Evolutionary conservation across 352 stramenopile species (phyloP), one percentile per base, ranked within the genome.

Genomic region (Blastocystis sp.): DNA sequence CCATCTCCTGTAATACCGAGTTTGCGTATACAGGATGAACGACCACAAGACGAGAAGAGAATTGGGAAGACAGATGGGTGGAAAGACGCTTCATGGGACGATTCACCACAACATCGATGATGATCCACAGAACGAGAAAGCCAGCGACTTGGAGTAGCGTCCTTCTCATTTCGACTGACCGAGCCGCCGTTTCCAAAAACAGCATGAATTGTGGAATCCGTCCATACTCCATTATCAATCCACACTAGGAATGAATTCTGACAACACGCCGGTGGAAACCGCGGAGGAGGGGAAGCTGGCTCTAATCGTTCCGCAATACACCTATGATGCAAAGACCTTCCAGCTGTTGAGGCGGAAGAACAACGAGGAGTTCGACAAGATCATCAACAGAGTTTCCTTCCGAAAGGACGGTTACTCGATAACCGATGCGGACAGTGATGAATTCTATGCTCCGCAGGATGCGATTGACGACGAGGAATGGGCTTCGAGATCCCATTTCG

Each of bases 261-360:
- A 43, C 6, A 24, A 57, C 4, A 21, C 65, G 38, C 14, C 10
- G 6, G 38, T 14, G 6, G 38, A 76, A n/a, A 17, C 6, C 42
- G 24, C 7, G 4, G 68, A 48, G 7, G 28, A 77, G 17, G 4
- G 7, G 14, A 68, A 66, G 42, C 34, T 81, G 34, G 71, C 71
- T 48, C 71, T 81, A 7, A 81, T 81, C 11, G 42, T 81, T 7
- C 71, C 71, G 3, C 43, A 64, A 19, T 81, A 81, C 38, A 65
- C 14, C 6, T 81, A 64, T 38, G 71, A 81, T 43, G 11, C 52
- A 14, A 65, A 64, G 38, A 81, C 71, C 1, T 61, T 64, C 24
- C 40, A 66, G 24, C 45, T 81, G 17, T n/a, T 81, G n/a, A 64
- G 63, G 48, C 17, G 14, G 24, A 38, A 59, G 11, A 42, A 42